These are phyloP conservation scores for Claviceps sp. DNA, from an alignment of 2,329 filamentous ascomycete genomes.

Conservation along the genomic window DNA sequence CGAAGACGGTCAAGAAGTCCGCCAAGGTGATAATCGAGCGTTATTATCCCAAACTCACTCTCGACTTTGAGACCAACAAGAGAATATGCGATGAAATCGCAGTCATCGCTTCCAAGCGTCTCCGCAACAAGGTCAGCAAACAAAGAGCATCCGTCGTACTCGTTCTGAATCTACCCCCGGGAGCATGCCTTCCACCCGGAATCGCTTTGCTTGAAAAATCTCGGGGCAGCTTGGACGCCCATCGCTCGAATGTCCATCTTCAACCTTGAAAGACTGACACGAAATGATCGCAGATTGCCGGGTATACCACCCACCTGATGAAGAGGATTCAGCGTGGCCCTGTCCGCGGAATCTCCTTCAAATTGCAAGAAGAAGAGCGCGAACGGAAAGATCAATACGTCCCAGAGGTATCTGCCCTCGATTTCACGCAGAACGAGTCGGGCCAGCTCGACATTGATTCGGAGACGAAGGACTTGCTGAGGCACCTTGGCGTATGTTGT, in stretches of 20 bases:
- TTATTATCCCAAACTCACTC: constrained; percentile 93
- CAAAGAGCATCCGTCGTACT: no score
- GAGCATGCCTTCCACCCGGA: not conserved
- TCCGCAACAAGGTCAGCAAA: constrained; percentile 84
- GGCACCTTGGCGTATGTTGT: constrained; percentile 88
- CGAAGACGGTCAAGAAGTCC: constrained; percentile 60
- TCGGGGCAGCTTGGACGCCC: no score
- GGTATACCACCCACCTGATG: constrained; percentile 98
- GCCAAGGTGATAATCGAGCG: constrained; percentile 99
- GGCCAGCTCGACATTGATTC: constrained; percentile 89
- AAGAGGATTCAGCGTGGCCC: constrained; percentile 99
- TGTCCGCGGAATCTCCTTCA: constrained; percentile 99
- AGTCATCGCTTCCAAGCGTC: constrained; percentile 97
- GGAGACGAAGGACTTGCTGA: constrained; percentile 98
- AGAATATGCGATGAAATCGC: constrained; percentile 99
- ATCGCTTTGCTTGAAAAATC: no score
- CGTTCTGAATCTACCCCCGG: no score
- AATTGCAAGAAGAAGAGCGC: constrained; percentile 99
- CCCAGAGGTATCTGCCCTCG: constrained; percentile 94
- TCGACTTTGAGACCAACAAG: constrained; percentile 99
- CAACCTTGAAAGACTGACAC: not conserved
- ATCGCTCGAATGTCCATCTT: not conserved
- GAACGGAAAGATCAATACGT: constrained; percentile 99
- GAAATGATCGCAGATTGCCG: constrained; percentile 57
- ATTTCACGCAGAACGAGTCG: constrained; percentile 90